These are phyloP conservation scores for Citrullus mucosospermus DNA, from an alignment of 306 rosid genomes.

Conservation along the genomic window DNA sequence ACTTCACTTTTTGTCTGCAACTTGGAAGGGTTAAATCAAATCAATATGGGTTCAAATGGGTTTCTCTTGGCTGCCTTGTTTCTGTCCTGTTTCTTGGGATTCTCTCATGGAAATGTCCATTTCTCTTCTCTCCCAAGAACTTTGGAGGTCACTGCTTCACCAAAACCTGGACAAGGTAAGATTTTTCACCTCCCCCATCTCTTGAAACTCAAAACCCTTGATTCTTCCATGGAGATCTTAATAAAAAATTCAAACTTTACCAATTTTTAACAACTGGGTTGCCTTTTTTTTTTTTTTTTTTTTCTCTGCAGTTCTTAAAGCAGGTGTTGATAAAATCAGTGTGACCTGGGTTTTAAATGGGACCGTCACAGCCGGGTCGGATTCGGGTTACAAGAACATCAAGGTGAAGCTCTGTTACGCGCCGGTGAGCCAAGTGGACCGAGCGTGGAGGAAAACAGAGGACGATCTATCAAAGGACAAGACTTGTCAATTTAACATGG, in stretches of 20 bases:
- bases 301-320: conserved; percentile 36
- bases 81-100: conserved; percentile 29
- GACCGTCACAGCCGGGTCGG: conserved; percentile 34
- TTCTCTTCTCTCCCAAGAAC: conserved; percentile 43
- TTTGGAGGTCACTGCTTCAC: conserved; percentile 58
- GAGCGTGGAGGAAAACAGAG: conserved; percentile 79
- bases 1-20: not conserved
- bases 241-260: not conserved
- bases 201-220: not conserved
- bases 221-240: not conserved
- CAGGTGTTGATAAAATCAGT: conserved; percentile 47
- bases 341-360: conserved; percentile 57
- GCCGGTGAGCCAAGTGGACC: conserved; percentile 65
- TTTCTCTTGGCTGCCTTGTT: conserved; percentile 38
- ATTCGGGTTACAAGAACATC: conserved; percentile 50
- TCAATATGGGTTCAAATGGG: conserved; percentile 43
- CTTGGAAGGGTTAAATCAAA: not conserved
- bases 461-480: conserved; percentile 57
- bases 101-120: conserved; percentile 32
- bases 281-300: not conserved
- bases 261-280: not conserved
- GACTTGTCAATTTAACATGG: conserved; percentile 52
- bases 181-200: not conserved
- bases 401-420: conserved; percentile 69
- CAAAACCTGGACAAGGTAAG: conserved; percentile 48